Evolutionary conservation across 129 eudicot species (phyloP).

Genomic region (Flaveria robusta): DNA sequence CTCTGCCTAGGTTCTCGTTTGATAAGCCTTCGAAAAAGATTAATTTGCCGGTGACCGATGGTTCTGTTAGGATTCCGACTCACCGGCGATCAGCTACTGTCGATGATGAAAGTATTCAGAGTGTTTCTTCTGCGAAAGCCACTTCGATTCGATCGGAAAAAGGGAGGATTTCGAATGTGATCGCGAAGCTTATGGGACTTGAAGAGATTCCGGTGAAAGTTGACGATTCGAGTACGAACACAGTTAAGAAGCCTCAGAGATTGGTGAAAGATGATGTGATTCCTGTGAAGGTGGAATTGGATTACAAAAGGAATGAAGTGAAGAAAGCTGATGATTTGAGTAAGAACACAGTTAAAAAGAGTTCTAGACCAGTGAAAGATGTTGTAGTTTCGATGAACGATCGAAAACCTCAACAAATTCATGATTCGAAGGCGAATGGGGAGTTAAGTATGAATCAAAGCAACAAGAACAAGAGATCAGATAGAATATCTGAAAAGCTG

Average conservation of each 20-base stretch:
- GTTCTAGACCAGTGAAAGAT: slow-evolving; percentile 17
- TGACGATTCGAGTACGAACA: too few relatives aligned
- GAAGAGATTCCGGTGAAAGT: slow-evolving; percentile 64
- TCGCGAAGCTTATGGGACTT: slow-evolving; percentile 89
- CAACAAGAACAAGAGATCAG: slow-evolving; percentile 15
- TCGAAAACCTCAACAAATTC: slow-evolving; percentile 25
- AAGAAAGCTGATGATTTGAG: slow-evolving; percentile 23
- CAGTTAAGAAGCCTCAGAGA: too few relatives aligned
- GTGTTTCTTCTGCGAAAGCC: slow-evolving; percentile 24
- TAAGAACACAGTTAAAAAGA: slow-evolving; percentile 10
- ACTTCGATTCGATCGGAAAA: slow-evolving; percentile 42
- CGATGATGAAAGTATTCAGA: slow-evolving; percentile 36
- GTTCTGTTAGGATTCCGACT: slow-evolving; percentile 22
- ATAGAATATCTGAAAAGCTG: too few relatives aligned
- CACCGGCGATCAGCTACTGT: slow-evolving; percentile 28
- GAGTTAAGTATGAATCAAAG: slow-evolving; percentile 35
- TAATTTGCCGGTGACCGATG: slow-evolving; percentile 27
- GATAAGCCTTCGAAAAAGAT: slow-evolving; percentile 55
- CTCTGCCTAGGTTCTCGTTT: slow-evolving; percentile 74
- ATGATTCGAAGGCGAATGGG: neutral
- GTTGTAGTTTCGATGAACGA: slow-evolving; percentile 21
- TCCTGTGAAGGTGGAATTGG: slow-evolving; percentile 32
- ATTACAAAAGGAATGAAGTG: slow-evolving; percentile 28
- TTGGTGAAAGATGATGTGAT: too few relatives aligned
- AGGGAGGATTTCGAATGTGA: slow-evolving; percentile 75